Evolutionary conservation across 176 grass and related monocot species (phyloP), one percentile per base, ranked within the genome.

Genomic region (Pontederia paniculata): DNA sequence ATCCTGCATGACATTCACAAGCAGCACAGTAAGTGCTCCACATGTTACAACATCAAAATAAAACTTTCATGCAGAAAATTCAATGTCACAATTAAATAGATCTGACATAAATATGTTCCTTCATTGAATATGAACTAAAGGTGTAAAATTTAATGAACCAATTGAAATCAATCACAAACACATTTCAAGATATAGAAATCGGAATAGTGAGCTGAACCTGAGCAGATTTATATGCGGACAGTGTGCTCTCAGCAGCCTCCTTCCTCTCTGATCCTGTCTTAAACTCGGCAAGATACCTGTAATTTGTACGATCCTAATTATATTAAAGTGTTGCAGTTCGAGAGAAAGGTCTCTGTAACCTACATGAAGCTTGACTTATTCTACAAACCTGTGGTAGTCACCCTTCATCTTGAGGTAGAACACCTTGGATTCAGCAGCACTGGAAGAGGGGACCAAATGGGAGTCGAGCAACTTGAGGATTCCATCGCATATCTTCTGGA

Each of bases 351-450:
- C 14, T 16, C 12, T 8, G 20, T 13, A 16, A 31, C 14, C 3
- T 44, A 61, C 5, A 17, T 45, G 11, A 6, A 3, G 11, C 10
- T 43, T 37, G 9, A 28, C 10, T 41, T 9, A 16, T 65, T 49
- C 20, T 10, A 16, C 15, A 8, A 17, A 65, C 62, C 62, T 65
- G 15, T 65, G 62, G 47, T 52, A 65, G 28, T 65, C 62, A 31
- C 62, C 62, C 47, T 65, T 65, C 62, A 65, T 65, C 62, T 65
- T 65, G 13, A 65, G 47, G 21, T 65, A 65, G 15, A 65, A 65
- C 62, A 65, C 62, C 23, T 65, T 65, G 23, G 62, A 65, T 23
- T 65, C 62, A 50, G 62, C 62, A 31, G 16, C 10, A 17, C 46
- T 65, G 22, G 62, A 31, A 2, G 62, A 51, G 0, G 62, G 62